Conservation (phyloP, 441 rosid genomes). For the Adansonia rubrostipa region DNA sequence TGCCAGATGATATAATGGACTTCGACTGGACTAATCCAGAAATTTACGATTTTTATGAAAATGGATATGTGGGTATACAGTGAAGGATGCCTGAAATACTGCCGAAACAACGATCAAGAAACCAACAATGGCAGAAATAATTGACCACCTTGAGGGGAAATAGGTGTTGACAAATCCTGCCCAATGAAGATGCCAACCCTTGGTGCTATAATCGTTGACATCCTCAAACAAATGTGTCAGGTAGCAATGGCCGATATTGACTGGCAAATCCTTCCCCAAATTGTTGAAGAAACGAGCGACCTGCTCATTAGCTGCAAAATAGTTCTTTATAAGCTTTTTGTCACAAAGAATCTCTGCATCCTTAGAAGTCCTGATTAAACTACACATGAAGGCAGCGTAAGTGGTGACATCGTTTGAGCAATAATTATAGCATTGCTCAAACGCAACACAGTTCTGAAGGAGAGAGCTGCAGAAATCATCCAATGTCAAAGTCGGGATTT, state of each 20-base stretch:
- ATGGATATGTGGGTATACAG: not conserved
- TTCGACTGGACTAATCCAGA: no score
- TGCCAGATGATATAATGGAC: no score
- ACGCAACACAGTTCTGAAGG: conserved; percentile 8
- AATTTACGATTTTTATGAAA: not conserved
- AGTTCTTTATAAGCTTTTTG: not conserved
- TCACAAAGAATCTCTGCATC: conserved; percentile 24
- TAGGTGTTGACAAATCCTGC: not conserved
- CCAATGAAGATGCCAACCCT: not conserved
- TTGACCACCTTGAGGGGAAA: not conserved
- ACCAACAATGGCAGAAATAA: not conserved
- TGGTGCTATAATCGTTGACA: not conserved
- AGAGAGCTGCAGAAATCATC: conserved; percentile 12
- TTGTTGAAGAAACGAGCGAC: conserved; percentile 15
- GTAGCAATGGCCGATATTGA: not conserved
- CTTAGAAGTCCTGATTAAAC: not conserved
- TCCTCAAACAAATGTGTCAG: not conserved
- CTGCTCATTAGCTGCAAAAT: conserved; percentile 7
- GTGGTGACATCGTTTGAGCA: not conserved
- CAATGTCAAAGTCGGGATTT: not conserved
- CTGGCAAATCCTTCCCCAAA: not conserved
- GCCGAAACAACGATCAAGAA: not conserved
- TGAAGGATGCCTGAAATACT: not conserved
- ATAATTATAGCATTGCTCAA: not conserved
- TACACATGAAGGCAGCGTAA: conserved; percentile 19